phyloP scores from a whole-genome alignment of 768 basidiomycete genomes.

The Boletus sp. region DNA sequence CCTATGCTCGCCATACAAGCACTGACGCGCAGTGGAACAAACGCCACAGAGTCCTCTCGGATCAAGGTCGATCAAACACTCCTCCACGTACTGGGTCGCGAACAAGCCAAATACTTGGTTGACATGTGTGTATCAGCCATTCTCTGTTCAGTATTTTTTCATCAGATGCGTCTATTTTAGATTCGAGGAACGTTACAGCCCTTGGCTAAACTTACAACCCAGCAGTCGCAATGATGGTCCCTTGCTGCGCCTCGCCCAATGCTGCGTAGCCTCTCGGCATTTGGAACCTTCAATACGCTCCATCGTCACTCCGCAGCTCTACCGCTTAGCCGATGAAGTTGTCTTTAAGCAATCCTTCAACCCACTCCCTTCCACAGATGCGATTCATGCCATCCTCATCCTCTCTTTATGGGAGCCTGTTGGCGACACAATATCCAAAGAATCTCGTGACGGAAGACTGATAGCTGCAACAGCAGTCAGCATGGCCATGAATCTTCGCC shows the following conservation, averaged over 20 bases:
- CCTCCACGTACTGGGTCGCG: slow-evolving; percentile 31
- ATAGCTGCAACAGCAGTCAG: slow-evolving; percentile 41
- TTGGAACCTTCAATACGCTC: slow-evolving; percentile 35
- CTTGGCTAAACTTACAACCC: slow-evolving; percentile 42
- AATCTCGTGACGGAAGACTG: slow-evolving; percentile 38
- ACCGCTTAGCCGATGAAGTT: slow-evolving; percentile 39
- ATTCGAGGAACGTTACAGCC: slow-evolving; percentile 42
- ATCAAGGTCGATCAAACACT: slow-evolving; percentile 28
- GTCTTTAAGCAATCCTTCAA: slow-evolving; percentile 40
- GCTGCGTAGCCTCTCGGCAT: slow-evolving; percentile 45
- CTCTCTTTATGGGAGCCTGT: slow-evolving; percentile 45
- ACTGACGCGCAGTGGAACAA: slow-evolving; percentile 31
- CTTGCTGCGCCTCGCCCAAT: slow-evolving; percentile 43
- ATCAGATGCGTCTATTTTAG: slow-evolving; percentile 20
- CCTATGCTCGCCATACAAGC: slow-evolving; percentile 47
- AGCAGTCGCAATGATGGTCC: slow-evolving; percentile 28
- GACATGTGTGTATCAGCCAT: slow-evolving; percentile 33
- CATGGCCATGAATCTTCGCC: slow-evolving; percentile 45
- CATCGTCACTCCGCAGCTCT: slow-evolving; percentile 37
- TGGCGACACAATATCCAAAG: slow-evolving; percentile 28
- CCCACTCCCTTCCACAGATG: slow-evolving; percentile 40
- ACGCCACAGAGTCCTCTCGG: slow-evolving; percentile 19
- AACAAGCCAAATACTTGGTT: slow-evolving; percentile 36
- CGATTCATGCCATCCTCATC: slow-evolving; percentile 40
- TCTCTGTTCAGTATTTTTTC: background rate